Conservation (phyloP, 1,284 basidiomycete species). For the Puccinia coronata region DNA sequence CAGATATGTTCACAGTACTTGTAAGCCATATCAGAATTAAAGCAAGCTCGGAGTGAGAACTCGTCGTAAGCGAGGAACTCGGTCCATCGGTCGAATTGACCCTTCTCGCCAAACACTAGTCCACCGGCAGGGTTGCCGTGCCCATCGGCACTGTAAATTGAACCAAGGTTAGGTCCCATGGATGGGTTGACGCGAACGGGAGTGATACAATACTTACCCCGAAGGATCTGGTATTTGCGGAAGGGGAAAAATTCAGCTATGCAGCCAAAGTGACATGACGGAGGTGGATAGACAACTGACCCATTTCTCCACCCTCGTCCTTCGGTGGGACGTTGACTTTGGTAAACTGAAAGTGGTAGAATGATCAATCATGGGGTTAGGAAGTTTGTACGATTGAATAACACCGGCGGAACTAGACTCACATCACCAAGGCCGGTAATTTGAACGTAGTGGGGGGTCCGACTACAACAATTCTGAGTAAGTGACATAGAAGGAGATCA, state of each 20-base stretch:
- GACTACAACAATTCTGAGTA: neutral
- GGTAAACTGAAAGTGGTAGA: slow-evolving; percentile 30
- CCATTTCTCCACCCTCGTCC: slow-evolving; percentile 45
- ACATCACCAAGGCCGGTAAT: slow-evolving; percentile 46
- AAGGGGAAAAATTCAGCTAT: neutral
- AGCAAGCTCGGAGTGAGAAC: slow-evolving; percentile 43
- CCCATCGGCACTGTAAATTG: slow-evolving; percentile 19
- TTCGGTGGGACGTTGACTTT: slow-evolving; percentile 34
- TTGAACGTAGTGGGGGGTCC: slow-evolving; percentile 44
- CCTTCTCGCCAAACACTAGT: slow-evolving; percentile 34
- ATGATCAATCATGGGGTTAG: neutral
- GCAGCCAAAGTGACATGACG: neutral
- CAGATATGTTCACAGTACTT: slow-evolving; percentile 48
- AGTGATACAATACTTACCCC: slow-evolving; percentile 20
- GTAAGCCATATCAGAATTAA: neutral
- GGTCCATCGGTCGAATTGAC: slow-evolving; percentile 47
- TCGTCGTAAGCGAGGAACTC: slow-evolving; percentile 42
- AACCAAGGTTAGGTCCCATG: neutral
- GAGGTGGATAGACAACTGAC: neutral
- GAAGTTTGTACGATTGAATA: neutral
- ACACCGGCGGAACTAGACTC: neutral
- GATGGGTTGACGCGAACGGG: neutral
- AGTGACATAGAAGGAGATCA: neutral
- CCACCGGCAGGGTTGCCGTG: slow-evolving; percentile 46
- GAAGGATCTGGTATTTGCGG: slow-evolving; percentile 18